Percentiles rank a stretch among this genome's conserved stretches.
These are phyloP conservation scores for Aegilops tauschii DNA, from an alignment of 176 grass and related monocot species.

Conservation along the genomic window DNA sequence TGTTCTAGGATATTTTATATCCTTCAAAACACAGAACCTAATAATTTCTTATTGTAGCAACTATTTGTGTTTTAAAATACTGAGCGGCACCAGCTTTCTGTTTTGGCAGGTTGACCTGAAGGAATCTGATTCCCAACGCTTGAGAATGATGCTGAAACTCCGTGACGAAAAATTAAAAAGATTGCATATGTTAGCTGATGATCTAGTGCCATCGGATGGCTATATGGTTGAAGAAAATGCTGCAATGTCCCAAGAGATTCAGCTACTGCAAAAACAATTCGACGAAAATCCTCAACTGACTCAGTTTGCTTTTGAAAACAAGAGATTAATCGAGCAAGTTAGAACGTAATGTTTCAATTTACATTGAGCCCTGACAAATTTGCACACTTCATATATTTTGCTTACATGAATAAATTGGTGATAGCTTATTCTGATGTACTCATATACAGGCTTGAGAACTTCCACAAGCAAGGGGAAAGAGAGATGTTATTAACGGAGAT, in stretches of 20 bases:
- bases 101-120: conserved; percentile 61
- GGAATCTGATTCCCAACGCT: conserved; percentile 62
- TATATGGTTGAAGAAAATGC: conserved; percentile 70
- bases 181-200: conserved; percentile 50
- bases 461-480: conserved; percentile 59
- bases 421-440: conserved; percentile 30
- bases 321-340: conserved; percentile 75
- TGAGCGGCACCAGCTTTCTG: neutral
- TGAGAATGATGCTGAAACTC: conserved; percentile 44
- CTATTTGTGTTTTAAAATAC: conserved; percentile 4
- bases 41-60: neutral
- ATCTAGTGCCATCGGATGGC: conserved; percentile 46
- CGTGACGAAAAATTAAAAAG: conserved; percentile 55
- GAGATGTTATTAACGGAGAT: conserved; percentile 71
- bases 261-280: conserved; percentile 56
- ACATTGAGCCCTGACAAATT: conserved; percentile 1
- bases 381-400: conserved; percentile 10
- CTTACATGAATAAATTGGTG: conserved; percentile 25
- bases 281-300: conserved; percentile 64
- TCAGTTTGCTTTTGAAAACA: conserved; percentile 89
- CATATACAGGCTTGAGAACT: conserved; percentile 61
- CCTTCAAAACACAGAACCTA: conserved; percentile 10
- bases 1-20: conserved; percentile 6
- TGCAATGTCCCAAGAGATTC: conserved; percentile 54
- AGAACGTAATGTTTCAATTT: conserved; percentile 50